Evolutionary conservation across 1,139 yeast genomes (phyloP).

Genomic region (Nakaseomyces delphensis): DNA sequence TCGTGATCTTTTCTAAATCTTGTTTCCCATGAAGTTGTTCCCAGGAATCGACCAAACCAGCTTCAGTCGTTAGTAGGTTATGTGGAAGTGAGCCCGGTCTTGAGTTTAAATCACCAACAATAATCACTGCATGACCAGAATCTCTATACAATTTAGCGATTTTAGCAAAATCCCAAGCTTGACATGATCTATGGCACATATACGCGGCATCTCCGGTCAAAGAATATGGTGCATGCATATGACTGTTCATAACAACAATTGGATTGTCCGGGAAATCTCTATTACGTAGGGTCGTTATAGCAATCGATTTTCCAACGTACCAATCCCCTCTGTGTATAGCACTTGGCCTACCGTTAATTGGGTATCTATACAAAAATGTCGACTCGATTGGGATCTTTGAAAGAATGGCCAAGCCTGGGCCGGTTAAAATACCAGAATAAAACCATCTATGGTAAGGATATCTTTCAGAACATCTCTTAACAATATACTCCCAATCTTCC

Average conservation of each 20-base stretch:
- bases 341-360: constrained; percentile 87
- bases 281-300: constrained; percentile 61
- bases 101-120: constrained; percentile 90
- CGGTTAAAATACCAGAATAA: constrained; percentile 76
- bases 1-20: constrained; percentile 38
- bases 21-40: constrained; percentile 48
- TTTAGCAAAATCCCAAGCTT: constrained; percentile 90
- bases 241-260: constrained; percentile 78
- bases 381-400: constrained; percentile 77
- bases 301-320: constrained; percentile 89
- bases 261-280: constrained; percentile 41
- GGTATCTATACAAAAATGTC: constrained; percentile 73
- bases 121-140: constrained; percentile 77
- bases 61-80: constrained; percentile 59
- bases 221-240: constrained; percentile 96
- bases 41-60: constrained; percentile 79
- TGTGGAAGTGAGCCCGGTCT: constrained; percentile 81
- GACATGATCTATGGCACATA: constrained; percentile 82
- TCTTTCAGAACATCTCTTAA: constrained; percentile 36
- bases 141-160: constrained; percentile 51
- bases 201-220: constrained; percentile 78
- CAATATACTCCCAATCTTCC: constrained; percentile 67
- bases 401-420: constrained; percentile 85
- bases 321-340: constrained; percentile 95
- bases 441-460: constrained; percentile 66